Evolutionary conservation across 352 stramenopile genomes (phyloP).

Genomic region (Pythium pectinolyticum): DNA sequence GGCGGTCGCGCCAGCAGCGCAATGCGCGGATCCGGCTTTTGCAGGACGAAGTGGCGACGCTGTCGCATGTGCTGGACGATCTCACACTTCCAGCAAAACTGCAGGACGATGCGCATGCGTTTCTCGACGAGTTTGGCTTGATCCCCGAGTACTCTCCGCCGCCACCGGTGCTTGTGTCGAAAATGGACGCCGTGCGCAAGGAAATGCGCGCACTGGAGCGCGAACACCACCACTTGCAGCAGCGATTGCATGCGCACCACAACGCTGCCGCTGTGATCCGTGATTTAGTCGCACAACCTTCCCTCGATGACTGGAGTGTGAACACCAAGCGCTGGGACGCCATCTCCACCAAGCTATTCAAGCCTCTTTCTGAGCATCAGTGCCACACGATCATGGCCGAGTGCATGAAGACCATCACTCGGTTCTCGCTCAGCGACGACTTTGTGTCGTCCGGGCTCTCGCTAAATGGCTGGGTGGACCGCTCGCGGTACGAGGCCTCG

Average conservation of each 20-base stretch:
- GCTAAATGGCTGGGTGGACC: conserved; percentile 26
- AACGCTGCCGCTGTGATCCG: conserved; percentile 19
- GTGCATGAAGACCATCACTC: conserved; percentile 28
- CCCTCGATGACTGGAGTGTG: conserved; percentile 18
- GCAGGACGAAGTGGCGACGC: conserved; percentile 20
- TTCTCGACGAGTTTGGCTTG: conserved; percentile 20
- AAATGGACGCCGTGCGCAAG: conserved; percentile 21
- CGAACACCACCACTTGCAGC: conserved; percentile 21
- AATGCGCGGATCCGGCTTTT: conserved; percentile 24
- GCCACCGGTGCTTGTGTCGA: conserved; percentile 14
- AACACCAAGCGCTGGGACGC: conserved; percentile 25
- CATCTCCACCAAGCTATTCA: conserved; percentile 18
- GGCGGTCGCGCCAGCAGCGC: conserved; percentile 27
- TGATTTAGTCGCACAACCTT: conserved; percentile 13
- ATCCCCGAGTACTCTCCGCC: conserved; percentile 15
- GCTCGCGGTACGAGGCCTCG: conserved; percentile 18
- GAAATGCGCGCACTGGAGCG: conserved; percentile 26
- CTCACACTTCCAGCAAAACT: conserved; percentile 23
- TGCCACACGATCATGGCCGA: conserved; percentile 17
- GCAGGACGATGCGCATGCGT: conserved; percentile 17
- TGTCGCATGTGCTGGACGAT: conserved; percentile 19
- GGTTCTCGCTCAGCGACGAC: conserved; percentile 23
- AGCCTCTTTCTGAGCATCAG: not conserved
- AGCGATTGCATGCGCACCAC: conserved; percentile 15
- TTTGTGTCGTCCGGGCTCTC: conserved; percentile 19